These are phyloP conservation scores for Aspergillus neoniger DNA, from an alignment of 2,329 filamentous ascomycete species.

Conservation along the genomic window DNA sequence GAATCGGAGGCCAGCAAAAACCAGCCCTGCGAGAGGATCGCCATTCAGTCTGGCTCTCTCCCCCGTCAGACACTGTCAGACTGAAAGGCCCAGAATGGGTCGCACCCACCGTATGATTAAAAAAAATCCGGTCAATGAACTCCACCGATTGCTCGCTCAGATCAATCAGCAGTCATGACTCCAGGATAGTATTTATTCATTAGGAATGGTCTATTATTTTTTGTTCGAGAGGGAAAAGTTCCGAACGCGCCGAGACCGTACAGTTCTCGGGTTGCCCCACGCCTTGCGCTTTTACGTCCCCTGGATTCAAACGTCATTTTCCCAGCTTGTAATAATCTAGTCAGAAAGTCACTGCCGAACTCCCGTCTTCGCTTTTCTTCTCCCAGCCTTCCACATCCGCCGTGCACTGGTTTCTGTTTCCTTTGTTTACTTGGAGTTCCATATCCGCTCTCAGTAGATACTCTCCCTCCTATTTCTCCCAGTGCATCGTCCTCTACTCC, in stretches of 20 bases:
- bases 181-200: neutral
- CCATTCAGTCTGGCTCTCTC: neutral
- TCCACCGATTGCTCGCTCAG: neutral
- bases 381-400: neutral
- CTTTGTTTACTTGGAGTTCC: neutral
- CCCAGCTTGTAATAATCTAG: neutral
- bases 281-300: neutral
- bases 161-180: neutral
- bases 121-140: neutral
- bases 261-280: conserved; percentile 1
- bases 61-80: neutral
- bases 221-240: neutral
- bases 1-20: neutral
- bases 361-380: neutral
- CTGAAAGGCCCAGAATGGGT: neutral
- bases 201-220: neutral
- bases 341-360: neutral
- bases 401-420: neutral
- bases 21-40: conserved; percentile 13
- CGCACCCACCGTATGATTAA: neutral
- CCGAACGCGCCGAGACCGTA: neutral
- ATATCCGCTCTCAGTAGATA: neutral
- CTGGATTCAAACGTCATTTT: conserved; percentile 8
- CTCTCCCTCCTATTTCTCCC: neutral
- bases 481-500: neutral